A percentile compares a stretch with the other conserved stretches of the same genome.
phyloP scores from a whole-genome alignment of 768 basidiomycete species.

The Auricularia cornea region DNA sequence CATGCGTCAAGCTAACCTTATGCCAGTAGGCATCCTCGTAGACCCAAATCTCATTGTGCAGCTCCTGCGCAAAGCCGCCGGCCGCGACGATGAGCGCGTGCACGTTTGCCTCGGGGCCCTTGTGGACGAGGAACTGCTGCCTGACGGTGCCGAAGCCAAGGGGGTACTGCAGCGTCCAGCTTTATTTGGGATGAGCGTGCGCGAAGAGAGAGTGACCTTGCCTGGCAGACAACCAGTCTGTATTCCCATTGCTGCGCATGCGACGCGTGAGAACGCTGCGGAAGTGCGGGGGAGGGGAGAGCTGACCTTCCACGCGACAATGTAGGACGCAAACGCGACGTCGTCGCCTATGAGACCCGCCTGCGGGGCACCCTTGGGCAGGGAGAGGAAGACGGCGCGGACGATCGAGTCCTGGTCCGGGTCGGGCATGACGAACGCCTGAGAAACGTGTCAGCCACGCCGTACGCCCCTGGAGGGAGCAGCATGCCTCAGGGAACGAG shows the following conservation, averaged over 20 bases:
- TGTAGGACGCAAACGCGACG: conserved; percentile 48
- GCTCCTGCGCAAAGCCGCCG: conserved; percentile 42
- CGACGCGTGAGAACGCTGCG: conserved; percentile 4
- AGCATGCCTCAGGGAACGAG: background rate
- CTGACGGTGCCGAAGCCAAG: conserved; percentile 14
- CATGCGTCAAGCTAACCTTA: conserved; percentile 53
- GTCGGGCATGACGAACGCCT: background rate
- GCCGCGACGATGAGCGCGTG: conserved; percentile 45
- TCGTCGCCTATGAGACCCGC: conserved; percentile 47
- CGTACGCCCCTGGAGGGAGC: background rate
- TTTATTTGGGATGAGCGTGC: conserved; percentile 1
- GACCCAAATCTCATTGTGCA: conserved; percentile 69
- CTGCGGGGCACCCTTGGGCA: conserved; percentile 28
- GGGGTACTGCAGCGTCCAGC: conserved; percentile 22
- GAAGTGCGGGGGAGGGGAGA: background rate
- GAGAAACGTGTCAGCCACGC: background rate
- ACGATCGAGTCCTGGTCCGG: conserved; percentile 34
- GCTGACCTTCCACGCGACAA: conserved; percentile 51
- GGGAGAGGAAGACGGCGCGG: conserved; percentile 39
- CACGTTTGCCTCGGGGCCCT: conserved; percentile 46
- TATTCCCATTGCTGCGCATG: conserved; percentile 44
- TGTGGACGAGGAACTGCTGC: conserved; percentile 48
- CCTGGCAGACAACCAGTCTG: conserved; percentile 43
- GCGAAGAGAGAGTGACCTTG: conserved; percentile 19
- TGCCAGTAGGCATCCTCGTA: conserved; percentile 64